Base-by-base conservation (phyloP, 2,329 filamentous ascomycete genomes). In the Calonectria crousiana region DNA sequence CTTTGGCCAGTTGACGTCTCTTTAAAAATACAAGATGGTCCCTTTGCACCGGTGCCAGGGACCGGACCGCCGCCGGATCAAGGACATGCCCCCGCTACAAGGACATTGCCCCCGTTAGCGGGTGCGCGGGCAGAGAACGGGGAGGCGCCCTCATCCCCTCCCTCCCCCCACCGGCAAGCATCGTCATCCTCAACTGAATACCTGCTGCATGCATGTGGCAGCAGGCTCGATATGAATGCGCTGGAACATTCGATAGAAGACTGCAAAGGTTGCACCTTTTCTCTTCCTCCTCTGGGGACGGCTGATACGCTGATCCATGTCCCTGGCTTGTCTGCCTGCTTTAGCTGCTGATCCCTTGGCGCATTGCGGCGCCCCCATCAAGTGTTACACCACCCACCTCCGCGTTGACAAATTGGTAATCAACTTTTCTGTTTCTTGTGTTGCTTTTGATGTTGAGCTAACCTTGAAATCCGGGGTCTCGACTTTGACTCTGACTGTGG, bases 161-260 rank as follows among this genome's bases (percentile, higher is more conserved):
- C 30, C 20, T 36, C 26, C 26, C n/a, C 53, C 53, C 67, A n/a
- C 41, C 68, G 30, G 20, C 44, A 52, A 44, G 30, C 32, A 28
- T 26, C 13, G 36, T 64, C 60, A 32, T 47, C 38, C 60, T 20
- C 28, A 6, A 44, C 23, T 14, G 51, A 16, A 44, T 44, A 53
- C 18, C 28, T 56, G 18, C 56, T 60, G 34, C 23, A 13, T 60
- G 56, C 34, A 28, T 60, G 32, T 23, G 32, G 32, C 47, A 58
- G 52, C 23, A 51, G 62, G 34, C 13, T 47, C 44, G 23, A 47
- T 23, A 13, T 30, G 78, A 79, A 80, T 44, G 34, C 64, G 38
- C 78, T 77, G 78, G 78, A 80, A 80, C 64, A 52, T 80, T 80
- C 78, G 58, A 78, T 38, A 44, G 52, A 53, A 32, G 28, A 67